A percentile compares a stretch with the other conserved stretches of the same genome.
Conservation (phyloP, 2,329 filamentous ascomycete genomes). For the Fusarium setosum region DNA sequence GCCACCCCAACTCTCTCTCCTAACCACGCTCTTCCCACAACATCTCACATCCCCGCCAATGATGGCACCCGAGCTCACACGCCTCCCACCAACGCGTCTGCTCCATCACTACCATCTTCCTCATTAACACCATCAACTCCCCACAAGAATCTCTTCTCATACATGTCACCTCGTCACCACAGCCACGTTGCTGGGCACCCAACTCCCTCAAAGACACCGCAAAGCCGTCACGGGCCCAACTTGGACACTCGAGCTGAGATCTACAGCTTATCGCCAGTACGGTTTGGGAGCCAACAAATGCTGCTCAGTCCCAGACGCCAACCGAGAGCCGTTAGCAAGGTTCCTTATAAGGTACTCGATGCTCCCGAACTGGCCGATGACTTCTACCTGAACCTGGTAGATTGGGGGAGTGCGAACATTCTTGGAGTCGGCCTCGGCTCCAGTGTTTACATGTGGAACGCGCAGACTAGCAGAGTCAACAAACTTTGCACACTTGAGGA, state of each 20-base stretch:
- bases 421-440: conserved; percentile 92
- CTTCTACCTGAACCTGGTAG: conserved; percentile 96
- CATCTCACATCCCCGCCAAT: conserved; percentile 64
- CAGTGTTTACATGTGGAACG: conserved; percentile 99
- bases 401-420: conserved; percentile 96
- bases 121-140: conserved; percentile 92
- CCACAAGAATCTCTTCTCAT: conserved; percentile 96
- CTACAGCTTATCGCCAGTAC: conserved; percentile 94
- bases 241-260: conserved; percentile 91
- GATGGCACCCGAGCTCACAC: conserved; percentile 82
- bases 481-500: conserved; percentile 93
- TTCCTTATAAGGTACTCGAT: conserved; percentile 97
- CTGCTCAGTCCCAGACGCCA: conserved; percentile 90
- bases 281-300: conserved; percentile 93
- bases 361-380: conserved; percentile 96
- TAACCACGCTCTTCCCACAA: conserved; percentile 63
- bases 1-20: conserved; percentile 72
- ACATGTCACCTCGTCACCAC: conserved; percentile 81
- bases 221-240: conserved; percentile 88
- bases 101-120: conserved; percentile 74
- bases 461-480: conserved; percentile 87
- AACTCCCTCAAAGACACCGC: conserved; percentile 89
- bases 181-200: conserved; percentile 80
- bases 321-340: conserved; percentile 91
- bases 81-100: conserved; percentile 75